Base-by-base conservation (phyloP, 768 basidiomycete species). In the Auriscalpium vulgare region DNA sequence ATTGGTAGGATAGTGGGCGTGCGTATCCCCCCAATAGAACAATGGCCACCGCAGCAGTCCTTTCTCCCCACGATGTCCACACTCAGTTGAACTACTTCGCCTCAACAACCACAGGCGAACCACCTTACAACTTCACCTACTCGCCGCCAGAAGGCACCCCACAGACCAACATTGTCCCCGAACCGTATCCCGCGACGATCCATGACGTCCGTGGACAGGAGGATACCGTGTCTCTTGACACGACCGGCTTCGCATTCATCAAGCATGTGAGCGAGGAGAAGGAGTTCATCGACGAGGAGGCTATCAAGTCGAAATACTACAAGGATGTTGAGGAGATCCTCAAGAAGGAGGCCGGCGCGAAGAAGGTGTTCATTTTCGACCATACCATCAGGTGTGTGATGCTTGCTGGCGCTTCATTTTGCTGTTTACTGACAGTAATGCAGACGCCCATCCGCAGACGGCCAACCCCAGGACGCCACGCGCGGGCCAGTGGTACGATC, bases 241-340 rank as follows among this genome's bases (percentile, higher is more conserved):
- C 64, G 50, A 70, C 71, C n/a, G 78, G 78, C n/a, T 79, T 79
- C 65, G 70, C 73, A 59, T 73, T 73, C 59, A 51, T 69, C 29
- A 64, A 67, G 37, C 52, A 66, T 29, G 66, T 63, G 4, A 71
- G 70, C 53, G 54, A 59, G 51, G 74, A 72, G 66, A 74, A 70
- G 49, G 67, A 69, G 35, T 77, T 77, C 60, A 59, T 56, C 16
- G 68, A 77, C 52, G 74, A 77, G 34, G 73, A 68, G 38, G 62
- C 55, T 49, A 75, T 78, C 59, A 59, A 63, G 62, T 51, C 53
- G 8, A 61, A 45, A 19, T 79, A 79, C 55, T 78, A 78, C 57
- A 56, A 64, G 38, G 77, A 79, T 63, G 68, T 72, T 0, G 71
- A 71, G 54, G 70, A 71, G 56, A 63, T 79, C 23, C 51, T 78